Evolutionary conservation across 2,329 filamentous ascomycete species (phyloP).

Genomic region (Fusarium mangiferae): DNA sequence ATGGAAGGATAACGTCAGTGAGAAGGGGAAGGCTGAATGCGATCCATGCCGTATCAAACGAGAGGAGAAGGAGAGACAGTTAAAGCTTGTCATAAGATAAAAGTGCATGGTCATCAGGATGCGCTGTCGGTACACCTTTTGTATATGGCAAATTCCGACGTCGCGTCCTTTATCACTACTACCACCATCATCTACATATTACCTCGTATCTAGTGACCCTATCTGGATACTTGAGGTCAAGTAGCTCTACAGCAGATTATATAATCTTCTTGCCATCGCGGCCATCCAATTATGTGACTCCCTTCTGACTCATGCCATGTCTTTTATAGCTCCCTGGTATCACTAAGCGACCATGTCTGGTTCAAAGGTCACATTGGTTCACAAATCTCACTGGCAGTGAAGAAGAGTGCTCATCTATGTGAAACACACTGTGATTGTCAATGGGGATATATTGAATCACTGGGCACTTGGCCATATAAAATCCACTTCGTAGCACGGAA

Average conservation of each 20-base stretch:
- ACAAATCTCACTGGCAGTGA: neutral
- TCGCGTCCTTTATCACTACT: accelerated
- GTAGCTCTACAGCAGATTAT: neutral
- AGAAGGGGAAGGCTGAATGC: neutral
- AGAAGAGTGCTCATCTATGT: neutral
- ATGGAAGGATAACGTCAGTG: accelerated
- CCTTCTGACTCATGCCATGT: neutral
- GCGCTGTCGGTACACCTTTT: too few species aligned
- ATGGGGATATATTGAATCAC: neutral
- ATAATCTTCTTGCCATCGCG: too few species aligned
- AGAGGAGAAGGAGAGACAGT: neutral
- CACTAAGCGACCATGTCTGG: neutral
- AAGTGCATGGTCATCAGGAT: too few species aligned
- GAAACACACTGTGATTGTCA: accelerated
- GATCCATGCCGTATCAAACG: neutral
- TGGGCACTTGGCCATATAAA: neutral
- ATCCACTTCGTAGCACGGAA: too few species aligned
- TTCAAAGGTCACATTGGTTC: neutral
- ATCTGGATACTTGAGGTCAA: accelerated
- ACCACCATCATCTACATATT: accelerated
- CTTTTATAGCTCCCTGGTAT: too few species aligned
- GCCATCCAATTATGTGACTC: neutral
- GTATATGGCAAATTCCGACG: accelerated
- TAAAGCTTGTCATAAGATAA: neutral
- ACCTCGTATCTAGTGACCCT: accelerated